Percentiles rank a stretch among this genome's conserved stretches.
These are phyloP conservation scores for Leccinum aurantiacum DNA, from an alignment of 768 basidiomycete genomes.

Conservation along the genomic window DNA sequence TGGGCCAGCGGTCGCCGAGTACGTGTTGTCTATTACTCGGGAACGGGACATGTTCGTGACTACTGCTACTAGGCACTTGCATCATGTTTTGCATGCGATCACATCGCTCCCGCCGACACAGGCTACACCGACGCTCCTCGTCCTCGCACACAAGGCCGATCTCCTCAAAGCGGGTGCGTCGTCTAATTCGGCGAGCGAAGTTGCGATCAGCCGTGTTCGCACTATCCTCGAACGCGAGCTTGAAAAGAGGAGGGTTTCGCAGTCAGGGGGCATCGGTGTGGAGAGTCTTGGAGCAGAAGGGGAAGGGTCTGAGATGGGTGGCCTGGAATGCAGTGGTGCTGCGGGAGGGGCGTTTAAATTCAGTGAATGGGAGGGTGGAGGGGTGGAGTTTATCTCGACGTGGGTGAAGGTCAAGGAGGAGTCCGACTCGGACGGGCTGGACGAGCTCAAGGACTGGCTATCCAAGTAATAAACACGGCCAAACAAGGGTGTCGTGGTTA, in stretches of 20 bases:
- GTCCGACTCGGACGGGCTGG: slow-evolving; percentile 38
- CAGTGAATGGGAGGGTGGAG: slow-evolving; percentile 81
- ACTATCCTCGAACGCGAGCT: slow-evolving; percentile 82
- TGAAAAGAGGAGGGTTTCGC: slow-evolving; percentile 68
- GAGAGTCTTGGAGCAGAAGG: slow-evolving; percentile 76
- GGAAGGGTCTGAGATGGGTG: slow-evolving; percentile 63
- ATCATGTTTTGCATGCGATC: slow-evolving; percentile 66
- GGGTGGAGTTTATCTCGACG: slow-evolving; percentile 65
- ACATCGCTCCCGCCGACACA: slow-evolving; percentile 74
- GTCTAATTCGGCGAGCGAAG: slow-evolving; percentile 36
- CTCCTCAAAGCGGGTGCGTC: slow-evolving; percentile 51
- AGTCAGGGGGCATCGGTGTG: slow-evolving; percentile 63
- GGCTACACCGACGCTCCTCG: slow-evolving; percentile 54
- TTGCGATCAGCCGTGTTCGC: slow-evolving; percentile 69
- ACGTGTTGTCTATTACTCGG: slow-evolving; percentile 31
- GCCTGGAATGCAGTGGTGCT: slow-evolving; percentile 64
- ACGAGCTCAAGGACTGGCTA: slow-evolving; percentile 49
- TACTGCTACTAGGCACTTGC: slow-evolving; percentile 58
- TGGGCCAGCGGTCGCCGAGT: slow-evolving; percentile 78
- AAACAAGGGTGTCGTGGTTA: slow-evolving; percentile 21
- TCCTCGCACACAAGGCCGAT: slow-evolving; percentile 79
- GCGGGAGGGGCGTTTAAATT: slow-evolving; percentile 65
- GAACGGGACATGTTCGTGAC: slow-evolving; percentile 3
- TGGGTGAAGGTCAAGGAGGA: slow-evolving; percentile 43
- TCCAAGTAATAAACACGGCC: slow-evolving; percentile 41